Evolutionary conservation across 441 rosid genomes (phyloP).

Genomic region (Biscutella laevigata): DNA sequence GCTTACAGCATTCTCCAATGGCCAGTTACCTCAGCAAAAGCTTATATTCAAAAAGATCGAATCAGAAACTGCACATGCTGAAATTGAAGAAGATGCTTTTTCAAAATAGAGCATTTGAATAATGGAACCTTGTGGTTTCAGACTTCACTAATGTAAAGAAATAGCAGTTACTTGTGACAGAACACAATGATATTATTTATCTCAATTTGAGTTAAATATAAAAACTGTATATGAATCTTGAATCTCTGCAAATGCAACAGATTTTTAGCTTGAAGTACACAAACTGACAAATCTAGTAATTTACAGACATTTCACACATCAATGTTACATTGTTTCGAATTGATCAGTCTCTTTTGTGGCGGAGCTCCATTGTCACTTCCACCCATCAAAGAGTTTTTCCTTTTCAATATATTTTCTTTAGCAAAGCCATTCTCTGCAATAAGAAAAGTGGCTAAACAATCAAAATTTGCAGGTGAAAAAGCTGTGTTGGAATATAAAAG

Average conservation of each 20-base stretch:
- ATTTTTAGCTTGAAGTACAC: slow-evolving; percentile 7
- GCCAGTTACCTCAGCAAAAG: slow-evolving; percentile 78
- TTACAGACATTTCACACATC: slow-evolving; percentile 22
- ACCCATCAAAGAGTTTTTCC: slow-evolving; percentile 25
- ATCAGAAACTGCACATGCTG: slow-evolving; percentile 26
- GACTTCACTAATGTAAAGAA: too few relatives aligned
- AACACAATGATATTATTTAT: slow-evolving; percentile 3
- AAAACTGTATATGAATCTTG: slow-evolving; percentile 17
- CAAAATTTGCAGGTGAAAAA: neutral
- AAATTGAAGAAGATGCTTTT: slow-evolving; percentile 27
- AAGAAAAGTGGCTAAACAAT: neutral
- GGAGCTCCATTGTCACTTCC: slow-evolving; percentile 22
- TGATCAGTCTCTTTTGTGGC: slow-evolving; percentile 17
- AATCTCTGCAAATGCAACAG: slow-evolving; percentile 14
- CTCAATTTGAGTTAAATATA: slow-evolving; percentile 9
- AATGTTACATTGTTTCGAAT: slow-evolving; percentile 19
- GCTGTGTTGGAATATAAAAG: neutral
- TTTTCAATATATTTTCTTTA: slow-evolving; percentile 18
- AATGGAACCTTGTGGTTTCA: neutral
- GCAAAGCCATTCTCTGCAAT: slow-evolving; percentile 16
- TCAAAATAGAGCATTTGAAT: slow-evolving; percentile 17
- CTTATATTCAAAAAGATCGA: slow-evolving; percentile 53
- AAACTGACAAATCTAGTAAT: slow-evolving; percentile 11
- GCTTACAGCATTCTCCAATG: slow-evolving; percentile 55
- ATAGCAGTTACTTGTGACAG: neutral